Evolutionary conservation across 306 rosid species (phyloP).

Genomic region (Rosa persica): DNA sequence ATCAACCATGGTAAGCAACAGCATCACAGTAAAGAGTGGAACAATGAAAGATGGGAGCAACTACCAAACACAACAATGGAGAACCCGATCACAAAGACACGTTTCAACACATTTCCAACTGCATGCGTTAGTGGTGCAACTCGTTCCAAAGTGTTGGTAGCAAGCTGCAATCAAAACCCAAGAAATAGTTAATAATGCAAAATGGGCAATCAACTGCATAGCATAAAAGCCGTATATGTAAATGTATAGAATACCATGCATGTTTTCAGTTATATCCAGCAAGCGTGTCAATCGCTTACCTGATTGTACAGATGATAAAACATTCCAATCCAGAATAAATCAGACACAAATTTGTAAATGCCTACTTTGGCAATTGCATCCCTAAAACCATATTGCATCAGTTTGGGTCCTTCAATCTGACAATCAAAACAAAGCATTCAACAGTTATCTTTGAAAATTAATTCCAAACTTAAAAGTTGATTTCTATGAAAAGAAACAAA

Average conservation of each 20-base stretch:
- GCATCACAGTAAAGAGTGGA: neutral
- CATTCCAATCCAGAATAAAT: conserved; percentile 75
- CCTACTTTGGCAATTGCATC: conserved; percentile 78
- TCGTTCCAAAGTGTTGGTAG: conserved; percentile 71
- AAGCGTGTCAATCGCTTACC: conserved; percentile 32
- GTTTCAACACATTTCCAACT: conserved; percentile 78
- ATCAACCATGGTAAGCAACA: neutral
- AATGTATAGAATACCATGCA: neutral
- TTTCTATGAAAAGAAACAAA: conserved; percentile 10
- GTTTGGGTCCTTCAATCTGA: conserved; percentile 76
- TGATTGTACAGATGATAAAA: conserved; percentile 77
- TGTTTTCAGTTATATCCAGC: neutral
- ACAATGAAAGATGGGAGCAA: neutral
- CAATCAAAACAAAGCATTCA: conserved; percentile 26
- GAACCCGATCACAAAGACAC: conserved; percentile 80
- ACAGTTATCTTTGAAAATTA: neutral
- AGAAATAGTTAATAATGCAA: neutral
- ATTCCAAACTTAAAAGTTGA: neutral
- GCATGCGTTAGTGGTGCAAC: conserved; percentile 83
- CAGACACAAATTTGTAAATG: conserved; percentile 55
- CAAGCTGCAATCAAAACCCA: conserved; percentile 46
- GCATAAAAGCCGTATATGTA: neutral
- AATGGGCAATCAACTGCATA: neutral
- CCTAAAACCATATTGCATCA: conserved; percentile 60
- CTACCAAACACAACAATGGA: conserved; percentile 76